Conservation (phyloP, 257 asterid species). For the Penstemon eatonii region DNA sequence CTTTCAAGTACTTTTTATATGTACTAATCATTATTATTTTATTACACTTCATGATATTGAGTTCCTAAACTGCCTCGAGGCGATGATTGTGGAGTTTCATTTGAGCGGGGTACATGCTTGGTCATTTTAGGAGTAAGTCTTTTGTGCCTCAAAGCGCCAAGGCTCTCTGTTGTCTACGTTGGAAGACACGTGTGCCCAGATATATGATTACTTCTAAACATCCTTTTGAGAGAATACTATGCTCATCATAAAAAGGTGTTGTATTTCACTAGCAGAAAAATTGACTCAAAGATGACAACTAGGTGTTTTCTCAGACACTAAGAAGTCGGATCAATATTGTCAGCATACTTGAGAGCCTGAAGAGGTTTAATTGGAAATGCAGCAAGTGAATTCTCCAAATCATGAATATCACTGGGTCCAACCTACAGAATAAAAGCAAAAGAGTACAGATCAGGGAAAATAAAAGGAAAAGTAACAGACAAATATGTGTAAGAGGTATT, state of each 20-base stretch:
- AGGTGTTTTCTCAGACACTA: slow-evolving; percentile 22
- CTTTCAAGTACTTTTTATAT: too few species aligned
- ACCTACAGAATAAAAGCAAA: slow-evolving; percentile 45
- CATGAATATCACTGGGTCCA: slow-evolving; percentile 57
- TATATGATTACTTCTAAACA: not conserved
- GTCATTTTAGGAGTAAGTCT: too few species aligned
- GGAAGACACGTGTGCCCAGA: too few species aligned
- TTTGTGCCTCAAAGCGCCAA: too few species aligned
- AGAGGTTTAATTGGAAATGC: slow-evolving; percentile 91
- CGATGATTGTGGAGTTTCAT: too few species aligned
- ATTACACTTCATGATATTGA: too few species aligned
- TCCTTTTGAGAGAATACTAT: slow-evolving; percentile 7
- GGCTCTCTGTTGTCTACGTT: too few species aligned
- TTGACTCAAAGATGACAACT: not conserved
- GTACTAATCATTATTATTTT: too few species aligned
- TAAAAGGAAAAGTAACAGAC: slow-evolving; percentile 11
- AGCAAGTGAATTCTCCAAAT: slow-evolving; percentile 74
- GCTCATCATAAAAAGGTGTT: slow-evolving; percentile 5
- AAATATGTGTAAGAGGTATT: not conserved
- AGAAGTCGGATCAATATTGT: slow-evolving; percentile 17
- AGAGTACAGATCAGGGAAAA: not conserved
- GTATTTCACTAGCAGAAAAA: slow-evolving; percentile 4
- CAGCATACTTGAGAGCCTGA: slow-evolving; percentile 84
- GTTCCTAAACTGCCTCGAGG: too few species aligned
- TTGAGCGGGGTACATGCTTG: too few species aligned